Conservation (phyloP, 176 grass and related monocot genomes). For the Oryza meyeriana region DNA sequence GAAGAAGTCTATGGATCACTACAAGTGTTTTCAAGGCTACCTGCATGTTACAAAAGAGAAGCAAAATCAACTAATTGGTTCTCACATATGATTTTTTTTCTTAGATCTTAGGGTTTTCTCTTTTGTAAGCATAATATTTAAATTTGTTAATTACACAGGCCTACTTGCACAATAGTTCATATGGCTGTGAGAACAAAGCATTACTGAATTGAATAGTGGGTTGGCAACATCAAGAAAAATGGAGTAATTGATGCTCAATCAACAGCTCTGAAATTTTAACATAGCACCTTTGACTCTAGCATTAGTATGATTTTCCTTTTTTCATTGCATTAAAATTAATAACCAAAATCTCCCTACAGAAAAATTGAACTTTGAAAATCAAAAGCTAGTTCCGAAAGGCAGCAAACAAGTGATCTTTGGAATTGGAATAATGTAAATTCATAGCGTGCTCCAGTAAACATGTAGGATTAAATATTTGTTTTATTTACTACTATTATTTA, state of each 20-base stretch:
- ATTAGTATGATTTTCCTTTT: neutral
- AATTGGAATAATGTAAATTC: neutral
- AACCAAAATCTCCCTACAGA: neutral
- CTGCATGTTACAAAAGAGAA: constrained; percentile 33
- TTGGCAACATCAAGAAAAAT: neutral
- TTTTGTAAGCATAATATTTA: neutral
- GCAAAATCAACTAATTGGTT: neutral
- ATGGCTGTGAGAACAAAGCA: neutral
- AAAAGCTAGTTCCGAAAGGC: neutral
- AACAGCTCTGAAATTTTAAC: neutral
- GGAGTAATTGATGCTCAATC: neutral
- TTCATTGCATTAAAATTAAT: neutral
- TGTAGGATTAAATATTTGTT: neutral
- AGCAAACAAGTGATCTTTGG: neutral
- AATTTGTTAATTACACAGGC: neutral
- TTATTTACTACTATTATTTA: neutral
- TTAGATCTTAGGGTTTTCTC: neutral
- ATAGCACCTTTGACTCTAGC: neutral
- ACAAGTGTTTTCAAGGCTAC: constrained; percentile 91
- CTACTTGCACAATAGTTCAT: neutral
- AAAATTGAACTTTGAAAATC: neutral
- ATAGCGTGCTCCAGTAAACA: neutral
- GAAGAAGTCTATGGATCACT: constrained; percentile 90
- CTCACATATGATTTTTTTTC: neutral
- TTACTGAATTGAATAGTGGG: neutral